phyloP scores from a whole-genome alignment of 306 rosid genomes.

The Acacia confusa region DNA sequence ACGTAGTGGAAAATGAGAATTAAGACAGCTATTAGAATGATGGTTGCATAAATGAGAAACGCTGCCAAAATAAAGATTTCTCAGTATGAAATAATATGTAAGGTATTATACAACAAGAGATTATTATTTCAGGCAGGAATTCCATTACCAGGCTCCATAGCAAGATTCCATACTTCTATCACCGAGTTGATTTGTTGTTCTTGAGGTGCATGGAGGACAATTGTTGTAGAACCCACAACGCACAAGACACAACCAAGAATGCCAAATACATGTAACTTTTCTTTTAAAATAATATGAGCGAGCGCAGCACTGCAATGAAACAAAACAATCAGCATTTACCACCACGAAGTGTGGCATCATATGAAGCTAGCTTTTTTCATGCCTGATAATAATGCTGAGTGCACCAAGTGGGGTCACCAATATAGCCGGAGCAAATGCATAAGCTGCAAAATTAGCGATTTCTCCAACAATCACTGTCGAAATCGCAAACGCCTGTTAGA shows the following conservation, averaged over 20 bases:
- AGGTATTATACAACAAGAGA: background rate
- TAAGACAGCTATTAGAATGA: constrained; percentile 54
- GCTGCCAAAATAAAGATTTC: constrained; percentile 18
- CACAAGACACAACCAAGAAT: constrained; percentile 90
- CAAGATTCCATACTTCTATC: constrained; percentile 88
- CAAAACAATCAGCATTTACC: background rate
- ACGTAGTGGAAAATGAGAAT: constrained; percentile 51
- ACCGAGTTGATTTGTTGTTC: constrained; percentile 77
- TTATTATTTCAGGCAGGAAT: background rate
- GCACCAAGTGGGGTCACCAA: constrained; percentile 97
- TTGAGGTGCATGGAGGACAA: constrained; percentile 91
- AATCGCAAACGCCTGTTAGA: constrained; percentile 20
- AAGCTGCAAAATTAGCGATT: constrained; percentile 93
- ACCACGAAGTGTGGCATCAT: background rate
- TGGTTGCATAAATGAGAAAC: constrained; percentile 23
- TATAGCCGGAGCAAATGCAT: constrained; percentile 94
- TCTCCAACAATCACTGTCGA: constrained; percentile 83
- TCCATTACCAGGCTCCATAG: constrained; percentile 74
- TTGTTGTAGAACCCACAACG: constrained; percentile 77
- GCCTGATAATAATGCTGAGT: constrained; percentile 94
- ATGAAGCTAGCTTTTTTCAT: constrained; percentile 19
- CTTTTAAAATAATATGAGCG: constrained; percentile 84
- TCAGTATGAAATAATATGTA: background rate
- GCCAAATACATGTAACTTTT: constrained; percentile 79
- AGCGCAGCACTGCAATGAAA: constrained; percentile 78